phyloP scores from a whole-genome alignment of 2,329 filamentous ascomycete genomes.

The Calonectria honghensis region DNA sequence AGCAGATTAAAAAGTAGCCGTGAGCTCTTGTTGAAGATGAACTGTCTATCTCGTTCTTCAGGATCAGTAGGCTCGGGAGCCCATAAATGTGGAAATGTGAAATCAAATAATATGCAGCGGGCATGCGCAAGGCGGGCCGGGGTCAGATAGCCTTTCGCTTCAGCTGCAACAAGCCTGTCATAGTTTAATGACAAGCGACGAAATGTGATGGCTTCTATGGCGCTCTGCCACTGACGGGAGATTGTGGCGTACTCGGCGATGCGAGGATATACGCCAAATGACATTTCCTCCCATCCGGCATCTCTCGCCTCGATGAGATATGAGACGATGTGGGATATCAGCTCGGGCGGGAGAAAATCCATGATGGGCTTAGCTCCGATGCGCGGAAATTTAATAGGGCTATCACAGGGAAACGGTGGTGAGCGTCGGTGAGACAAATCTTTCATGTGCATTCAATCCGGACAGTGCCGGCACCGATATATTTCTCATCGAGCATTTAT shows the following conservation, averaged over 20 bases:
- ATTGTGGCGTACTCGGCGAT: constrained; percentile 6
- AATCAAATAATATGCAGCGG: neutral
- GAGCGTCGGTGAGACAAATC: neutral
- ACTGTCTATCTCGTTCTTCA: no score
- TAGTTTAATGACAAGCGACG: constrained; percentile 4
- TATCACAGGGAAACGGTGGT: neutral
- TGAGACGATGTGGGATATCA: neutral
- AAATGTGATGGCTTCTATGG: constrained; percentile 1
- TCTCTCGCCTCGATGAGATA: neutral
- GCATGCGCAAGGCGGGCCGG: neutral
- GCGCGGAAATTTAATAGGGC: neutral
- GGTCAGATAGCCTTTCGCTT: neutral
- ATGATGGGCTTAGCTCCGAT: neutral
- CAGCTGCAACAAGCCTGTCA: neutral
- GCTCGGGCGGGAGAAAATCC: constrained; percentile 5
- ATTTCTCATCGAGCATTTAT: neutral
- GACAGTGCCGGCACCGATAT: neutral
- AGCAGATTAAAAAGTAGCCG: neutral
- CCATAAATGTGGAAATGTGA: neutral
- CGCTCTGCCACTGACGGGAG: neutral
- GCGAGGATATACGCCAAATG: neutral
- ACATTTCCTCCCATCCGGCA: neutral
- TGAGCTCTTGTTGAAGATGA: neutral
- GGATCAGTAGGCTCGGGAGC: no score
- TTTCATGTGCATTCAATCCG: neutral